Conservation (phyloP, 306 rosid species). For the Corylus avellana region DNA sequence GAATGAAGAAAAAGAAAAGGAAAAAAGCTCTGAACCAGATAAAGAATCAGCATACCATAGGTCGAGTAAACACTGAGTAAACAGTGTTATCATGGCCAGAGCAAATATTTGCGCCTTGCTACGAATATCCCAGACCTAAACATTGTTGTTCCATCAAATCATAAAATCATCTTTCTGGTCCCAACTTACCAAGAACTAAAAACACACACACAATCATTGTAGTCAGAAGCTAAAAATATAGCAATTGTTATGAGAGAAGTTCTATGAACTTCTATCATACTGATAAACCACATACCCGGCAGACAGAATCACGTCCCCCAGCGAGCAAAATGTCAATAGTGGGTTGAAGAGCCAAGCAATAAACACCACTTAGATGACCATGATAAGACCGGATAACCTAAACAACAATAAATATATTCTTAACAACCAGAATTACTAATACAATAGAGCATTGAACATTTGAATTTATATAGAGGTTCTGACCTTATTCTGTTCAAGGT, state of each 20-base stretch:
- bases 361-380: constrained; percentile 99
- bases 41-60: constrained; percentile 61
- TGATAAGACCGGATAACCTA: constrained; percentile 95
- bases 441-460: constrained; percentile 19
- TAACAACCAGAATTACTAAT: constrained; percentile 8
- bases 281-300: constrained; percentile 72
- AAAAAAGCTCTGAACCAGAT: background rate
- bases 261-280: constrained; percentile 2
- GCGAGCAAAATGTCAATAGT: constrained; percentile 88
- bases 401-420: constrained; percentile 15
- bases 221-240: constrained; percentile 5
- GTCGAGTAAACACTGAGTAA: constrained; percentile 92
- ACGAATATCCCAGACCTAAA: constrained; percentile 99
- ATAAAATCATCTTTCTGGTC: constrained; percentile 19
- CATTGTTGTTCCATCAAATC: constrained; percentile 31
- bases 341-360: constrained; percentile 97
- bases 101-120: constrained; percentile 92
- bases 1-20: no score
- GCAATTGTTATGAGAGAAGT: constrained; percentile 14
- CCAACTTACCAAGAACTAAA: background rate
- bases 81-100: constrained; percentile 96
- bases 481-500: constrained; percentile 98
- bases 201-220: background rate
- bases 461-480: constrained; percentile 8
- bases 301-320: constrained; percentile 99